phyloP scores from a whole-genome alignment of 78 protist genomes.

The Dictyostelium citrinum region DNA sequence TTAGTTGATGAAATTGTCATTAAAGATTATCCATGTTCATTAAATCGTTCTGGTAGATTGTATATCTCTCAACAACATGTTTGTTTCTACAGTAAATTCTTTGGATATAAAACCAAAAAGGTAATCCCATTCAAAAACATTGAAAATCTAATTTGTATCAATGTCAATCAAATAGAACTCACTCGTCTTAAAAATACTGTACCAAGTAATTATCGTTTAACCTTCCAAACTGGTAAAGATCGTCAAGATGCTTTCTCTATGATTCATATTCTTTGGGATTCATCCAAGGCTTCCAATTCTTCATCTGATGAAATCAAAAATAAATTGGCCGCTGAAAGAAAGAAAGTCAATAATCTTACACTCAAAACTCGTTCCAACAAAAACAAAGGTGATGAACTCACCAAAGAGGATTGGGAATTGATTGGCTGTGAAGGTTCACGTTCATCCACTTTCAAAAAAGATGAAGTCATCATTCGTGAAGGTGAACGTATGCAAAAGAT shows the following conservation, averaged over 20 bases:
- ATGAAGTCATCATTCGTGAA: conserved; percentile 62
- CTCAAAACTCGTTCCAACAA: conserved; percentile 21
- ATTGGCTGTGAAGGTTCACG: conserved; percentile 68
- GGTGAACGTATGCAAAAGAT: conserved; percentile 77
- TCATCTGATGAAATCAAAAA: conserved; percentile 40
- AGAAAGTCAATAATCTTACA: conserved; percentile 30
- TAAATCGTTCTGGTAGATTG: conserved; percentile 70
- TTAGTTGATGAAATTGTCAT: conserved; percentile 68
- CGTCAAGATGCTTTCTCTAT: conserved; percentile 57
- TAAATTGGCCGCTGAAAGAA: conserved; percentile 42
- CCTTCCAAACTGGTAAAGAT: conserved; percentile 32
- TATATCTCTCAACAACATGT: conserved; percentile 80
- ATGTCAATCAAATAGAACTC: conserved; percentile 41
- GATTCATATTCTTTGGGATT: conserved; percentile 40
- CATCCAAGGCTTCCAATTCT: conserved; percentile 12
- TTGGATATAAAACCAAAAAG: conserved; percentile 79
- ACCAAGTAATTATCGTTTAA: conserved; percentile 19
- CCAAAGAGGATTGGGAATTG: conserved; percentile 77
- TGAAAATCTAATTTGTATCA: conserved; percentile 11
- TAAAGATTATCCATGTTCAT: conserved; percentile 72
- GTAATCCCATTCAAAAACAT: conserved; percentile 57
- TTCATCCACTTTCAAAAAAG: conserved; percentile 30
- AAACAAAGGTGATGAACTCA: conserved; percentile 43
- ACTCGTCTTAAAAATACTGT: conserved; percentile 16
- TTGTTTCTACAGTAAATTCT: conserved; percentile 82